Conservation (phyloP, 2,329 filamentous ascomycete genomes). For the Cladophialophora psammophila region DNA sequence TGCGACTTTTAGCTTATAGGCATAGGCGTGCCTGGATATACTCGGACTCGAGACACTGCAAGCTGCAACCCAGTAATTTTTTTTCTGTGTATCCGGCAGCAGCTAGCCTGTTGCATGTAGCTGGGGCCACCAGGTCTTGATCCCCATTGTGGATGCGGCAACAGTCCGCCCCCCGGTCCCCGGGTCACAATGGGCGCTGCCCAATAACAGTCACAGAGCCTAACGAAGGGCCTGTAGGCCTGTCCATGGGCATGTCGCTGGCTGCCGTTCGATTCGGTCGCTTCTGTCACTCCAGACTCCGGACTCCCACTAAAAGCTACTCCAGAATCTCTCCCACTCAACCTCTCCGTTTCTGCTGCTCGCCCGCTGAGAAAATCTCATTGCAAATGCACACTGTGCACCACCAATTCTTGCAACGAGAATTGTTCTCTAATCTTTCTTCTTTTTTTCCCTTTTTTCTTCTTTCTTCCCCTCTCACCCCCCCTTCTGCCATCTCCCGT, state of each 20-base stretch:
- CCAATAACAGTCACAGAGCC: not conserved
- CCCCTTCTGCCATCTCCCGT: conserved; percentile 9
- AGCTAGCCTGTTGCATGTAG: conserved; percentile 14
- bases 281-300: conserved; percentile 5
- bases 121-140: not conserved
- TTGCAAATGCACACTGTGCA: conserved; percentile 15
- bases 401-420: conserved; percentile 17
- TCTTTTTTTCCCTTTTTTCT: not conserved
- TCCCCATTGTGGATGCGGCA: conserved; percentile 5
- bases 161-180: conserved; percentile 2
- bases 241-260: not conserved
- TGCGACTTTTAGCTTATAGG: conserved; percentile 6
- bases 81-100: not conserved
- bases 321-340: conserved; percentile 8
- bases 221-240: not conserved
- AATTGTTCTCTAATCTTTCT: conserved; percentile 15
- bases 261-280: conserved; percentile 7
- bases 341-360: not conserved
- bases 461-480: conserved; percentile 5
- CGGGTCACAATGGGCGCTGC: not conserved
- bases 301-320: conserved; percentile 1
- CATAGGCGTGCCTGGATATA: conserved; percentile 25
- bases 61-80: conserved; percentile 1
- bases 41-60: not conserved
- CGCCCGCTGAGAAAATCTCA: not conserved